A percentile compares a stretch with the other conserved stretches of the same genome.
Evolutionary conservation across 345 rosid species (phyloP).

Genomic region (Barbarea vulgaris): DNA sequence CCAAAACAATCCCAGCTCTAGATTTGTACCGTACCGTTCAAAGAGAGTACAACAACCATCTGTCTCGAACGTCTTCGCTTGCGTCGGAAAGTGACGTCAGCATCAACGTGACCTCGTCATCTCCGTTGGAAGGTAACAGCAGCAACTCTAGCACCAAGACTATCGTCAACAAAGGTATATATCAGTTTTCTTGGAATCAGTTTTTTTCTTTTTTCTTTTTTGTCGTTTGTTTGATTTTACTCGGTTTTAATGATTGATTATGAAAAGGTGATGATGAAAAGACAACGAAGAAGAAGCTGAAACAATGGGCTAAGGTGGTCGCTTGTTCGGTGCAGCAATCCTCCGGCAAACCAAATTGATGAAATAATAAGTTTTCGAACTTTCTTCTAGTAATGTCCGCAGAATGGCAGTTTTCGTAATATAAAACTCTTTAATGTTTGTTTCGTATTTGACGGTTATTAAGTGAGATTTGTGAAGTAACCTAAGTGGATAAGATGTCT

Average conservation of each 20-base stretch:
- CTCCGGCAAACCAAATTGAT: slow-evolving; percentile 40
- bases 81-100: slow-evolving; percentile 44
- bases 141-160: slow-evolving; percentile 28
- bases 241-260: not conserved
- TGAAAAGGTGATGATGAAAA: slow-evolving; percentile 61
- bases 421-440: not conserved
- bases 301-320: slow-evolving; percentile 85
- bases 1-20: slow-evolving; percentile 69
- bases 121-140: slow-evolving; percentile 40
- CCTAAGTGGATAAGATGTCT: not conserved
- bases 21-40: slow-evolving; percentile 68
- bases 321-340: slow-evolving; percentile 64
- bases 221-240: not conserved
- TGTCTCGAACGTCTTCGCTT: slow-evolving; percentile 58
- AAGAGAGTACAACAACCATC: slow-evolving; percentile 49
- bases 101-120: not conserved
- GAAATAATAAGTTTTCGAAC: not conserved
- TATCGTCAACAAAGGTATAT: slow-evolving; percentile 59
- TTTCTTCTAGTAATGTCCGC: slow-evolving; percentile 16
- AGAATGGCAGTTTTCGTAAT: not conserved
- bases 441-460: not conserved
- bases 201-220: not conserved
- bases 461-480: not conserved
- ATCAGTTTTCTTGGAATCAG: not conserved
- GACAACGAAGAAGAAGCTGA: slow-evolving; percentile 69